Evolutionary conservation across 2,329 filamentous ascomycete genomes (phyloP).

Genomic region (Esteya vermicola): DNA sequence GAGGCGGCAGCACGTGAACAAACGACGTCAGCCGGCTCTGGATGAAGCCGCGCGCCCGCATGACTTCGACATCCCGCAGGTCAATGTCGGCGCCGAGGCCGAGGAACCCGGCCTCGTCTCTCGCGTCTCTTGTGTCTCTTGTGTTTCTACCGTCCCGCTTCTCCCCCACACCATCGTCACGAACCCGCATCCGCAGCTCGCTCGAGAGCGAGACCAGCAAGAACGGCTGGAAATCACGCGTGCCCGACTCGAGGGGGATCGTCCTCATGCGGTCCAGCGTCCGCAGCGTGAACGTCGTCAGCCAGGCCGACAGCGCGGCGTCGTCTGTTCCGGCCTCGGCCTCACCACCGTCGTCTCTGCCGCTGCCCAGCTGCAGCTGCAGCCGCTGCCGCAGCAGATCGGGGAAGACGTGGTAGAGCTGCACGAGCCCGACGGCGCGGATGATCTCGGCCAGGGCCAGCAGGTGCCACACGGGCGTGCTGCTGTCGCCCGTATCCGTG

Average conservation of each 20-base stretch:
- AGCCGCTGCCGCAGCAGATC: slow-evolving; percentile 29
- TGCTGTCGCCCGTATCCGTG: slow-evolving; percentile 33
- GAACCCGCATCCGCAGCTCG: slow-evolving; percentile 35
- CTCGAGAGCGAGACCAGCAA: slow-evolving; percentile 33
- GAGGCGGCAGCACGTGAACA: slow-evolving; percentile 30
- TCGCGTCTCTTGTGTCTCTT: no score
- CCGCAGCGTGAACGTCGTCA: slow-evolving; percentile 34
- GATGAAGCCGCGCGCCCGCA: slow-evolving; percentile 31
- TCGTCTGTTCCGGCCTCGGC: slow-evolving; percentile 2
- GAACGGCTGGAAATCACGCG: slow-evolving; percentile 36
- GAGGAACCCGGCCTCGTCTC: no score
- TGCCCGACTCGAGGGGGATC: slow-evolving; percentile 35
- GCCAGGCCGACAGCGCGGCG: slow-evolving; percentile 25
- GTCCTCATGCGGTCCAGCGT: slow-evolving; percentile 32
- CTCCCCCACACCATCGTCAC: no score
- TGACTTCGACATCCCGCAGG: slow-evolving; percentile 25
- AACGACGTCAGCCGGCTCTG: slow-evolving; percentile 29
- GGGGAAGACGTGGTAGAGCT: slow-evolving; percentile 41
- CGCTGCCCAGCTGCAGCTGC: slow-evolving; percentile 13
- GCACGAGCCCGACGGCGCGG: slow-evolving; percentile 34
- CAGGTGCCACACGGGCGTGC: slow-evolving; percentile 37
- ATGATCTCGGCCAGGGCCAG: slow-evolving; percentile 37
- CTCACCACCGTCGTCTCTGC: slow-evolving; percentile 11
- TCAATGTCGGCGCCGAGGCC: slow-evolving; percentile 8
- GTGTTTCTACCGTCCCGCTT: no score